These are phyloP conservation scores for Fusarium ambrosium DNA, from an alignment of 2,329 filamentous ascomycete species.

Conservation along the genomic window DNA sequence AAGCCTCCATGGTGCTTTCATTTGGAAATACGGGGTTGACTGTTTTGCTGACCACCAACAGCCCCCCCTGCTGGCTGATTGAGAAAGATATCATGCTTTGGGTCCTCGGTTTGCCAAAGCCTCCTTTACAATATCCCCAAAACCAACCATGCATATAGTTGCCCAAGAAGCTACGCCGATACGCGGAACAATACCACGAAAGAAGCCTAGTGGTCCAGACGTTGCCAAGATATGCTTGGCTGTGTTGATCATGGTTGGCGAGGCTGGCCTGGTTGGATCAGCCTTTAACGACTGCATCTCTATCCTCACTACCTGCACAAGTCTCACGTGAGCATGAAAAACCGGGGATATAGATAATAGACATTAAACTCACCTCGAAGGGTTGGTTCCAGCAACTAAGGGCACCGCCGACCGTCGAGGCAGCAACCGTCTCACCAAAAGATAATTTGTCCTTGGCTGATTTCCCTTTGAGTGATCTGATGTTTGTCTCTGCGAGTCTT, in stretches of 20 bases:
- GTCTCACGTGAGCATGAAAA: neutral
- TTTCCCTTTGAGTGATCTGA: constrained; percentile 4
- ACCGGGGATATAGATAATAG: neutral
- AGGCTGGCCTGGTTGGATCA: constrained; percentile 6
- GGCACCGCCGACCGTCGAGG: constrained; percentile 9
- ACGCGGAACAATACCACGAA: neutral
- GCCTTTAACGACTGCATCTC: constrained; percentile 30
- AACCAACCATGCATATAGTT: neutral
- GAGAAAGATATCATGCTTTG: too few species aligned
- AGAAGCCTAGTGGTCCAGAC: neutral
- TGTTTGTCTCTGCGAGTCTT: constrained; percentile 13
- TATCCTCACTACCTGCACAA: constrained; percentile 10
- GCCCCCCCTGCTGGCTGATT: too few species aligned
- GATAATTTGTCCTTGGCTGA: neutral
- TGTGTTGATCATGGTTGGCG: neutral
- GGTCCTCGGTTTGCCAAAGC: neutral
- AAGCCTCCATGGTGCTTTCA: too few species aligned
- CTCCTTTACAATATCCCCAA: neutral
- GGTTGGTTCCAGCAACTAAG: neutral
- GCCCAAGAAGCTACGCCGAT: neutral
- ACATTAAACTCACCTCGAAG: neutral
- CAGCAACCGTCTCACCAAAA: constrained; percentile 11
- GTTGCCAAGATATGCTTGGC: neutral
- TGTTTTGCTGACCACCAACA: too few species aligned
- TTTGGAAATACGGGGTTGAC: too few species aligned